A percentile compares a stretch with the other conserved stretches of the same genome.
Evolutionary conservation across 805 yeast species (phyloP).

Genomic region (Ogataea pini): DNA sequence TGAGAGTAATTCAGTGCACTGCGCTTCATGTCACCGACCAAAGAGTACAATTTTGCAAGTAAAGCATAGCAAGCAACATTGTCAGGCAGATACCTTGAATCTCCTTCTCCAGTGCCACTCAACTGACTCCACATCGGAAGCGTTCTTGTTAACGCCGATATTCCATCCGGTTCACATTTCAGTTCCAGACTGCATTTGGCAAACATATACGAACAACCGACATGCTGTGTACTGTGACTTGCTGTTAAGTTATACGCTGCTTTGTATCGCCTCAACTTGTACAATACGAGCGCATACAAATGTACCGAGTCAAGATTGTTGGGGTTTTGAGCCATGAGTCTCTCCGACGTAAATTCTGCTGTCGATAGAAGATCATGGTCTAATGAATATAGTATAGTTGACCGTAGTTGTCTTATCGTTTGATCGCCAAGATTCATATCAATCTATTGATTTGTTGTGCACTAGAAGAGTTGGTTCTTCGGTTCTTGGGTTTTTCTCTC

Average conservation of each 20-base stretch:
- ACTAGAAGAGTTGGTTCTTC: background rate
- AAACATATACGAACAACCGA: slow-evolving; percentile 76
- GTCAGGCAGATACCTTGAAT: slow-evolving; percentile 51
- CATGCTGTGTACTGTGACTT: slow-evolving; percentile 45
- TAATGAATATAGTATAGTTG: slow-evolving; percentile 64
- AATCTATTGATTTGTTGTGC: background rate
- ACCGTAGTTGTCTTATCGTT: slow-evolving; percentile 44
- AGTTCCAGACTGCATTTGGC: slow-evolving; percentile 66
- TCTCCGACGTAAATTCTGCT: slow-evolving; percentile 86
- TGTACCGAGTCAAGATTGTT: slow-evolving; percentile 61
- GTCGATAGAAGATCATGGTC: slow-evolving; percentile 69
- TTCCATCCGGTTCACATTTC: slow-evolving; percentile 60
- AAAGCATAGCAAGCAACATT: slow-evolving; percentile 66
- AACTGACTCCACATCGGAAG: slow-evolving; percentile 38
- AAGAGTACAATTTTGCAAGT: slow-evolving; percentile 66
- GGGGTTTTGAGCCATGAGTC: slow-evolving; percentile 65
- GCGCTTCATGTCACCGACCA: slow-evolving; percentile 59
- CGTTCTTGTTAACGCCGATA: slow-evolving; percentile 46
- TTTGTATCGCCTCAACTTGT: slow-evolving; percentile 57
- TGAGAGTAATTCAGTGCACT: slow-evolving; percentile 67
- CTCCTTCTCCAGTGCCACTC: slow-evolving; percentile 6
- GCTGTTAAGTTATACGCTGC: slow-evolving; percentile 58
- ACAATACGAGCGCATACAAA: slow-evolving; percentile 68
- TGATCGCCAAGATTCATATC: slow-evolving; percentile 27
- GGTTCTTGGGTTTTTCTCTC: background rate